Conservation (phyloP, 331 rosid genomes). For the Arachis monticola region DNA sequence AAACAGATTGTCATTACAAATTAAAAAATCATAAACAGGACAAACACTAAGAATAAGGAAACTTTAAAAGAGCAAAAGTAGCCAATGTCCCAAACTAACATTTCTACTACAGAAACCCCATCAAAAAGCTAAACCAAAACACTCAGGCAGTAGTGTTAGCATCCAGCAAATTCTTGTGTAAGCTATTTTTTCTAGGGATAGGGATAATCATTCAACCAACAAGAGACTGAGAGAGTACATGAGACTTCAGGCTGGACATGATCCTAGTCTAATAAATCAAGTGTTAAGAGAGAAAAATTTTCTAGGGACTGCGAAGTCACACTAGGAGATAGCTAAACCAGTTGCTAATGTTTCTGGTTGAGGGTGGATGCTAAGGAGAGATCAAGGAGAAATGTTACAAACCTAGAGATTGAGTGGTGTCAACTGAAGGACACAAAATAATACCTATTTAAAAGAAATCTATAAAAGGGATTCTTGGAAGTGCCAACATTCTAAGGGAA, state of each 20-base stretch:
- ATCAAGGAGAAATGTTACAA: not conserved
- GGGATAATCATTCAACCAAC: not conserved
- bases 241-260: not conserved
- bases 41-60: not conserved
- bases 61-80: not conserved
- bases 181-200: not conserved
- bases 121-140: not conserved
- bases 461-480: not conserved
- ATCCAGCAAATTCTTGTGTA: not conserved
- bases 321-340: not conserved
- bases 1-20: not conserved
- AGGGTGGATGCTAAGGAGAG: not conserved
- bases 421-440: not conserved
- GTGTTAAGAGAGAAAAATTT: not conserved
- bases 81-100: not conserved
- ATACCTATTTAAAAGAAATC: not conserved
- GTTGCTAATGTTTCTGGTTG: not conserved
- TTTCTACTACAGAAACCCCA: not conserved
- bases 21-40: not conserved
- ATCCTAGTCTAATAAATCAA: not conserved
- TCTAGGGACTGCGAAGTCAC: not conserved
- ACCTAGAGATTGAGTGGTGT: not conserved
- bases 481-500: not conserved
- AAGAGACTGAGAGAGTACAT: not conserved
- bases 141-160: not conserved